These are phyloP conservation scores for Clonostachys byssicola DNA, from an alignment of 2,329 filamentous ascomycete species.

Conservation along the genomic window DNA sequence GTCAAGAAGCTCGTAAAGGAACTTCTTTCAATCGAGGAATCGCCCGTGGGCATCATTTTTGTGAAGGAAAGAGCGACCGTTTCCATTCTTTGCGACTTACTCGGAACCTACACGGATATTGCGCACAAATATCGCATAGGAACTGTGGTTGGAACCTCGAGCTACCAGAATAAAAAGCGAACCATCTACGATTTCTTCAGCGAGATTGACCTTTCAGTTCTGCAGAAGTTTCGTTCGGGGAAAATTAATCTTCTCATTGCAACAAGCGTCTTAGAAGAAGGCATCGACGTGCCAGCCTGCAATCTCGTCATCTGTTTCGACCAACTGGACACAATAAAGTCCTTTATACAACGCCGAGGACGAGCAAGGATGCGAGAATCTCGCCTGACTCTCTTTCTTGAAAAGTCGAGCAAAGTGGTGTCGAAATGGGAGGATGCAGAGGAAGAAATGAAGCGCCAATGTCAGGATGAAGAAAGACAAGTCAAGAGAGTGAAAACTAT, in stretches of 20 bases:
- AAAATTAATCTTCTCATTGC: conserved; percentile 54
- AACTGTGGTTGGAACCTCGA: conserved; percentile 51
- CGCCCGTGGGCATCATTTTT: conserved; percentile 59
- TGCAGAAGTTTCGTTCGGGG: conserved; percentile 47
- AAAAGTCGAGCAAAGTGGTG: conserved; percentile 15
- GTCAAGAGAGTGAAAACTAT: conserved; percentile 35
- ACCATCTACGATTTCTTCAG: conserved; percentile 33
- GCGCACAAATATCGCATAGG: conserved; percentile 43
- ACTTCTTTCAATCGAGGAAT: conserved; percentile 36
- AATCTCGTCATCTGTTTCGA: conserved; percentile 59
- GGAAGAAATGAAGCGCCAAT: conserved; percentile 64
- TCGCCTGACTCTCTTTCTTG: conserved; percentile 41
- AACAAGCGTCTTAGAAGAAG: conserved; percentile 63
- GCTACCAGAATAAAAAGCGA: conserved; percentile 21
- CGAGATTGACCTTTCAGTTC: conserved; percentile 18
- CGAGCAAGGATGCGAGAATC: conserved; percentile 47
- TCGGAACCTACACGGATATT: conserved; percentile 46
- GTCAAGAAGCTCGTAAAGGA: conserved; percentile 45
- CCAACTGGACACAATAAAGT: conserved; percentile 42
- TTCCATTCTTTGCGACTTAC: conserved; percentile 52
- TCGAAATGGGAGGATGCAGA: conserved; percentile 65
- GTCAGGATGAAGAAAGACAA: conserved; percentile 59
- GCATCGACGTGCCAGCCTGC: conserved; percentile 63
- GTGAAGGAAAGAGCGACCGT: conserved; percentile 60
- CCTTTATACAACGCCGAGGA: conserved; percentile 54